Conservation (phyloP, 1,284 basidiomycete species). For the Cystobasidiaceae sp. region DNA sequence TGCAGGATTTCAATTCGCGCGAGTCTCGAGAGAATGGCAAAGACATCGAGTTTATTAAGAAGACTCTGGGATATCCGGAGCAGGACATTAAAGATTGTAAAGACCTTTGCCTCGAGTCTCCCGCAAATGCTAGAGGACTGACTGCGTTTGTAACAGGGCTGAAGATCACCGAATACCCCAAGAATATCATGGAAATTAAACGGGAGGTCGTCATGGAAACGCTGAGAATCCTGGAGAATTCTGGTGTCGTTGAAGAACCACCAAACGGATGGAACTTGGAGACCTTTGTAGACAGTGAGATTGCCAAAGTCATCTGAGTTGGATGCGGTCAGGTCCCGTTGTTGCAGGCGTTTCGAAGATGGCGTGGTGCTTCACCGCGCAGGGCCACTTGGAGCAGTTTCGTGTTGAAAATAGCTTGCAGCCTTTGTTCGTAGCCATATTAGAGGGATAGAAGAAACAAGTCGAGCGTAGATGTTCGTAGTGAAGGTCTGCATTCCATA, state of each 20-base stretch:
- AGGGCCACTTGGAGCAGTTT: background rate
- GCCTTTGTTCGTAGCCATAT: slow-evolving; percentile 49
- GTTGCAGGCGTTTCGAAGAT: too few species aligned
- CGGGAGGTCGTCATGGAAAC: slow-evolving; percentile 63
- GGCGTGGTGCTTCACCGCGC: too few species aligned
- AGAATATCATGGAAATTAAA: slow-evolving; percentile 61
- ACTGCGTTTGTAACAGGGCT: slow-evolving; percentile 57
- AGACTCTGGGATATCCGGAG: slow-evolving; percentile 72
- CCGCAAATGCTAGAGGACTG: background rate
- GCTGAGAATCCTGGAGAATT: slow-evolving; percentile 66
- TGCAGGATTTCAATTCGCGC: slow-evolving; percentile 62
- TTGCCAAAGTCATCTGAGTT: slow-evolving; percentile 53
- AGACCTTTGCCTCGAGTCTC: background rate
- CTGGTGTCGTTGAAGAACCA: slow-evolving; percentile 64
- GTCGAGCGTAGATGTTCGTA: slow-evolving; percentile 76
- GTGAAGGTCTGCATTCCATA: slow-evolving; percentile 62
- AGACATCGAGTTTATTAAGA: slow-evolving; percentile 68
- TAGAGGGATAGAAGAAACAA: slow-evolving; percentile 72
- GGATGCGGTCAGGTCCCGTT: too few species aligned
- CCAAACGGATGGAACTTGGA: slow-evolving; percentile 57
- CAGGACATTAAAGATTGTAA: slow-evolving; percentile 63
- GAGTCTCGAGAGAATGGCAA: slow-evolving; percentile 56
- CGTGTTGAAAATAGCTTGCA: background rate
- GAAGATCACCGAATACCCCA: slow-evolving; percentile 67
- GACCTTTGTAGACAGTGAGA: slow-evolving; percentile 59